These are phyloP conservation scores for Lizanozyma gosingica DNA, from an alignment of 1,139 yeast genomes.

Conservation along the genomic window DNA sequence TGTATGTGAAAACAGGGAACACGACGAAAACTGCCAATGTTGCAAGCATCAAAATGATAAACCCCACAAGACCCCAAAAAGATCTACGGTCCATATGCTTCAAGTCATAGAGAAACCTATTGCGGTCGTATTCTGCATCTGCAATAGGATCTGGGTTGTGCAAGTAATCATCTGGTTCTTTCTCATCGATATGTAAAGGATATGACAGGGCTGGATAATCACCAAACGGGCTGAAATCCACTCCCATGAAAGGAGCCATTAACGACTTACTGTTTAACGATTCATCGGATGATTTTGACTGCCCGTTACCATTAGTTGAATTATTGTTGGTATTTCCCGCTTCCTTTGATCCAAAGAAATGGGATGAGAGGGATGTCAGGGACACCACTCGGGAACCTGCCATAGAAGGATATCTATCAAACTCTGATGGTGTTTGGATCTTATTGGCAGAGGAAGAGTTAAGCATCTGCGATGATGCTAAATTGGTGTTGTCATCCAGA, in stretches of 20 bases:
- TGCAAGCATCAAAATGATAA: slow-evolving; percentile 47
- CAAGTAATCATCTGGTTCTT: slow-evolving; percentile 84
- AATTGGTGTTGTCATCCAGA: slow-evolving; percentile 12
- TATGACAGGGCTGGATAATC: slow-evolving; percentile 88
- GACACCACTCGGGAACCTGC: slow-evolving; percentile 42
- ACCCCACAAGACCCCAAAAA: slow-evolving; percentile 50
- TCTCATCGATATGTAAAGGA: slow-evolving; percentile 79
- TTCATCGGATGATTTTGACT: background rate
- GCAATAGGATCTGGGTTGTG: slow-evolving; percentile 91
- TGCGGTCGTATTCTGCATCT: slow-evolving; percentile 70
- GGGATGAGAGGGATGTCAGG: slow-evolving; percentile 32
- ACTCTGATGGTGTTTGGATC: slow-evolving; percentile 41
- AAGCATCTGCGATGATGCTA: slow-evolving; percentile 3
- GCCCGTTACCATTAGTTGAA: background rate
- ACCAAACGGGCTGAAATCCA: slow-evolving; percentile 73
- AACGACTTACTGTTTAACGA: slow-evolving; percentile 1
- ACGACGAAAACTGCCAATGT: slow-evolving; percentile 59
- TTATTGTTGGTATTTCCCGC: background rate
- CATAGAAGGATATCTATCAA: slow-evolving; percentile 49
- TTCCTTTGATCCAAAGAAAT: slow-evolving; percentile 8
- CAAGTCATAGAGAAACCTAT: slow-evolving; percentile 50
- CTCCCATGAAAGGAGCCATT: slow-evolving; percentile 6
- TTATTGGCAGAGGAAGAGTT: slow-evolving; percentile 8
- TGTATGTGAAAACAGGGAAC: slow-evolving; percentile 65
- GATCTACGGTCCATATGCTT: slow-evolving; percentile 53